phyloP scores from a whole-genome alignment of 2,329 filamentous ascomycete genomes.

The Phaeosphaeriaceae sp. region DNA sequence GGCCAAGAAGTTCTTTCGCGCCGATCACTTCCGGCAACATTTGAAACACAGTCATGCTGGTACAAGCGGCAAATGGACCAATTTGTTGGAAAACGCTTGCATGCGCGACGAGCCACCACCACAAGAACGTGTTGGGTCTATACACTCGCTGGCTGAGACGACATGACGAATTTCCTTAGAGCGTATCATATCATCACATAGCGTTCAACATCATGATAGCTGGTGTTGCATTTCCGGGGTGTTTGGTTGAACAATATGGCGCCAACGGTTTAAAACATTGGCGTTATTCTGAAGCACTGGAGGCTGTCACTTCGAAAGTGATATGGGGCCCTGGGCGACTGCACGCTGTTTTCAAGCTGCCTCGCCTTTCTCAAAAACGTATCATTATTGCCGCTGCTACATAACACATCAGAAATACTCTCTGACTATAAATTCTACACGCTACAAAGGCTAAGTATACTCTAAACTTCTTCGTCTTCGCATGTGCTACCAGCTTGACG shows the following conservation, averaged over 20 bases:
- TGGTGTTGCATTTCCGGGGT: background rate
- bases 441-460: background rate
- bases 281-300: background rate
- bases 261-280: background rate
- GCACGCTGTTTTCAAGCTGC: background rate
- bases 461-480: background rate
- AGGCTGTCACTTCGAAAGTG: background rate
- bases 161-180: background rate
- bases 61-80: slow-evolving; percentile 98
- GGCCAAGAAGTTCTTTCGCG: slow-evolving; percentile 96
- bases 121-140: slow-evolving; percentile 48
- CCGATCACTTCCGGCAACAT: slow-evolving; percentile 97
- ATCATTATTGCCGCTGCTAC: background rate
- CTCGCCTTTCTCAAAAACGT: background rate
- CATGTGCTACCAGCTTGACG: background rate
- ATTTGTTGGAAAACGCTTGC: slow-evolving; percentile 95
- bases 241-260: background rate
- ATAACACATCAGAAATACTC: background rate
- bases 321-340: background rate
- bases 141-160: slow-evolving; percentile 36
- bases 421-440: background rate
- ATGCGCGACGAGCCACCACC: slow-evolving; percentile 86
- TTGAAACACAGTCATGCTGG: slow-evolving; percentile 97
- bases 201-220: background rate
- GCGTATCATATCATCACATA: background rate